These are phyloP conservation scores for Microbotryomycetes sp. DNA, from an alignment of 1,284 basidiomycete species.

Conservation along the genomic window DNA sequence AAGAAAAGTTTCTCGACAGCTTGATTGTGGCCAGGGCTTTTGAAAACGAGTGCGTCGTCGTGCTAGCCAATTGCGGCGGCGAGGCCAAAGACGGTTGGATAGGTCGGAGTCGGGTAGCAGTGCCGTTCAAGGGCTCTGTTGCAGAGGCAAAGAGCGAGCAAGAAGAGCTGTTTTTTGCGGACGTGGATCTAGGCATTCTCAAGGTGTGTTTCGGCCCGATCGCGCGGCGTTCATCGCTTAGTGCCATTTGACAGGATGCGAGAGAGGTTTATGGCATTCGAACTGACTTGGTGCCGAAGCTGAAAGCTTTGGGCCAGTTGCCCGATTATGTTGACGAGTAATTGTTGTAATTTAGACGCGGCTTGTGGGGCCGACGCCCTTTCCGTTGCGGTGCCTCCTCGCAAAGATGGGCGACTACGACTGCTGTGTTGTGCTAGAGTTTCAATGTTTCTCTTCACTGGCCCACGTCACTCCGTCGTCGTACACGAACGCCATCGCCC, in stretches of 20 bases:
- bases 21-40: slow-evolving; percentile 30
- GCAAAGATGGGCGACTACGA: background rate
- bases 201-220: slow-evolving; percentile 5
- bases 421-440: background rate
- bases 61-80: slow-evolving; percentile 29
- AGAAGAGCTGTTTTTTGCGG: slow-evolving; percentile 31
- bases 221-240: background rate
- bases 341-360: no score
- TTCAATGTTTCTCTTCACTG: background rate
- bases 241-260: slow-evolving; percentile 25
- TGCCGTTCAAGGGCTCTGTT: slow-evolving; percentile 32
- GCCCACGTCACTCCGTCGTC: background rate
- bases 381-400: no score
- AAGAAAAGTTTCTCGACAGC: slow-evolving; percentile 24
- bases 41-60: slow-evolving; percentile 33
- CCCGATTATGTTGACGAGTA: background rate
- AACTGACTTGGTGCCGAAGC: slow-evolving; percentile 16
- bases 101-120: slow-evolving; percentile 25
- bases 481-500: background rate
- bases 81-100: slow-evolving; percentile 25
- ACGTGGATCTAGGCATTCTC: slow-evolving; percentile 27
- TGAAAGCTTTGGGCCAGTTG: background rate
- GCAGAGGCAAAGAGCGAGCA: slow-evolving; percentile 9
- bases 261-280: slow-evolving; percentile 30
- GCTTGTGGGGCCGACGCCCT: no score